Base-by-base conservation (phyloP, 805 yeast species). In the Hanseniaspora guilliermondii region DNA sequence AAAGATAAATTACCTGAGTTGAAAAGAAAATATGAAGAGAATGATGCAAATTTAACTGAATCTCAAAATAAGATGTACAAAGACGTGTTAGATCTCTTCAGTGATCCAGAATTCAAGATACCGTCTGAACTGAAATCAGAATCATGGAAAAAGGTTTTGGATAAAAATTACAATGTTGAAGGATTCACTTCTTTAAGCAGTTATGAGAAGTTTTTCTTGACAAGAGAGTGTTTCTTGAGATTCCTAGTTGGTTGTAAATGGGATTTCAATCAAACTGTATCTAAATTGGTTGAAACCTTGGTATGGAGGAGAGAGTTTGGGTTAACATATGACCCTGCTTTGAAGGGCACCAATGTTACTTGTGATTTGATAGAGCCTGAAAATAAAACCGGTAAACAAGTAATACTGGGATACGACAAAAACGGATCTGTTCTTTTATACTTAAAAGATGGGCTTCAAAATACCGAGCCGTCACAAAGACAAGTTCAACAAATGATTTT, bases 291-390 rank as follows among this genome's bases (percentile, higher is more conserved):
- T 42, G 73, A 72, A 17, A 75, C 80, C 1, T 56, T 77, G n/a
- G 64, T 70, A 0, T 77, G 82, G 82, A 71, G 82, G 65, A 69
- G 82, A 57, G 73, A 76, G 11, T 76, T 76, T 60, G 82, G 82
- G 1, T 56, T 66, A 16, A 59, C 64, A 3, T 72, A 62, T 30
- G 76, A 70, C 52, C 76, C 69, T 47, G 73, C 71, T 50, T 61
- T 58, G 8, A 58, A 58, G n/a, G 53, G 48, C 14, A 60, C 62
- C 27, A 70, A 70, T 39, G 55, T 65, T 44, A 68, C 73, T 2
- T 68, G 76, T 1, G 76, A 76, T 2, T 59, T 68, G 37, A 74
- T 76, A 14, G 72, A 71, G 32, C 63, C 64, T 6, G 82, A 78
- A 61, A 76, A 76, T 60, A 66, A 65, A 57, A 75, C 81, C 1